Conservation (phyloP, 2,329 filamentous ascomycete genomes). For the Cytospora schulzeri region DNA sequence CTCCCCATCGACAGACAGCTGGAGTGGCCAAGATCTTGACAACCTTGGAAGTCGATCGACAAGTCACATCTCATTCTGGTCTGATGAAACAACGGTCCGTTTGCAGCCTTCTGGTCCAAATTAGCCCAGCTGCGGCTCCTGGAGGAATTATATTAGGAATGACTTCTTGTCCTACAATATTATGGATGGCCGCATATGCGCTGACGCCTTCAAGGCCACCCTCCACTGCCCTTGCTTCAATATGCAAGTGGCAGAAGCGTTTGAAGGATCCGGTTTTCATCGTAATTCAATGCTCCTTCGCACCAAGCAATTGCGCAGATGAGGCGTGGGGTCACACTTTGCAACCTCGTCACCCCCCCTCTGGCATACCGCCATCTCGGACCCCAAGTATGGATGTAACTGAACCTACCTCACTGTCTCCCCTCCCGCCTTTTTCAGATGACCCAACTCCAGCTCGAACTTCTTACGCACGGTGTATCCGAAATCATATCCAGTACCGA, state of each 20-base stretch:
- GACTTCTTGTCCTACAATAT: neutral
- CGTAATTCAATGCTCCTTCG: slow-evolving; percentile 6
- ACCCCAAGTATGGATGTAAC: neutral
- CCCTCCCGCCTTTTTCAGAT: neutral
- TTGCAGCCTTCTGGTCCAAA: neutral
- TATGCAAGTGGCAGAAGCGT: slow-evolving; percentile 6
- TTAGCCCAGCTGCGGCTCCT: neutral
- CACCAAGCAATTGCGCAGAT: neutral
- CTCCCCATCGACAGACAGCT: neutral
- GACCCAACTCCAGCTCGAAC: neutral
- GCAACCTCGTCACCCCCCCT: slow-evolving; percentile 5
- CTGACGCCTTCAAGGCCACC: neutral
- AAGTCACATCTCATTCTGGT: neutral
- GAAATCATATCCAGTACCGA: slow-evolving; percentile 9
- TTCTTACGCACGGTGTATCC: slow-evolving; percentile 1
- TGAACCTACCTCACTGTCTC: neutral
- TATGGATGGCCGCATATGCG: neutral
- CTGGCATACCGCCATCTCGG: slow-evolving; percentile 1
- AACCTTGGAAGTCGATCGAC: neutral
- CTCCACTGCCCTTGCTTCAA: neutral
- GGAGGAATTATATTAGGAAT: neutral
- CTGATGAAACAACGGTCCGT: neutral
- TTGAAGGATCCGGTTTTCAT: slow-evolving; percentile 8
- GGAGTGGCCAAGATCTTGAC: neutral
- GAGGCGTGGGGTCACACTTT: slow-evolving; percentile 15